Conservation (phyloP, 495 filamentous ascomycete genomes). For the Poronia punctata region DNA sequence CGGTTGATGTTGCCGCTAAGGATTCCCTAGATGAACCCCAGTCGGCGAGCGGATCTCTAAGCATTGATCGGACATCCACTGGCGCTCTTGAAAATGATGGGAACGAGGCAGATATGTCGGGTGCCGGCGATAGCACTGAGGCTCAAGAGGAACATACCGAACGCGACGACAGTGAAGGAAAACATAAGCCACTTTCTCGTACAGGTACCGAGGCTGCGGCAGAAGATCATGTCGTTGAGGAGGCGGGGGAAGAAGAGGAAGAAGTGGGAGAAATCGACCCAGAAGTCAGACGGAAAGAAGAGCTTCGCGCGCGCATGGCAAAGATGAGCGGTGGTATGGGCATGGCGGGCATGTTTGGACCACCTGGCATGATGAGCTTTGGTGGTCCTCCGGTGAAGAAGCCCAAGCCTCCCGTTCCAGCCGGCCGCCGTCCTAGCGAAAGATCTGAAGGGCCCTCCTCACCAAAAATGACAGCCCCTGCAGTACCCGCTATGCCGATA, state of each 20-base stretch:
- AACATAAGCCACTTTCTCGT: constrained; percentile 22
- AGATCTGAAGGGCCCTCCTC: constrained; percentile 37
- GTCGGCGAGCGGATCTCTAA: constrained; percentile 36
- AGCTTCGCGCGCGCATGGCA: constrained; percentile 89
- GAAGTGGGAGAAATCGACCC: constrained; percentile 90
- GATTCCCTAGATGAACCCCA: constrained; percentile 52
- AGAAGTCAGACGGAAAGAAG: constrained; percentile 77
- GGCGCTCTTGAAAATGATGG: constrained; percentile 55
- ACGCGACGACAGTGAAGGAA: constrained; percentile 66
- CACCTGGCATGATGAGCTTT: constrained; percentile 60
- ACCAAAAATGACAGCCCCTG: constrained; percentile 49
- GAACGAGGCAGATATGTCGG: constrained; percentile 87
- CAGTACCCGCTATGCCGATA: constrained; percentile 48
- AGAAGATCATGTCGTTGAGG: constrained; percentile 29
- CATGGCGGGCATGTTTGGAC: constrained; percentile 89
- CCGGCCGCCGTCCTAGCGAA: constrained; percentile 42
- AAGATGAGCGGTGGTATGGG: constrained; percentile 99
- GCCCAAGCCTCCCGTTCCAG: constrained; percentile 48
- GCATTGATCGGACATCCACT: constrained; percentile 43
- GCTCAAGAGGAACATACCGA: constrained; percentile 71
- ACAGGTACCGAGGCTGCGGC: constrained; percentile 24
- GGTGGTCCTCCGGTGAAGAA: constrained; percentile 53
- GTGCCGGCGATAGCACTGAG: constrained; percentile 74
- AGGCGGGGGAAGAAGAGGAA: constrained; percentile 61
- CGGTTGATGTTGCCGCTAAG: constrained; percentile 47